Evolutionary conservation across 1,284 basidiomycete genomes (phyloP).

Genomic region (Ceratobasidium sp.): DNA sequence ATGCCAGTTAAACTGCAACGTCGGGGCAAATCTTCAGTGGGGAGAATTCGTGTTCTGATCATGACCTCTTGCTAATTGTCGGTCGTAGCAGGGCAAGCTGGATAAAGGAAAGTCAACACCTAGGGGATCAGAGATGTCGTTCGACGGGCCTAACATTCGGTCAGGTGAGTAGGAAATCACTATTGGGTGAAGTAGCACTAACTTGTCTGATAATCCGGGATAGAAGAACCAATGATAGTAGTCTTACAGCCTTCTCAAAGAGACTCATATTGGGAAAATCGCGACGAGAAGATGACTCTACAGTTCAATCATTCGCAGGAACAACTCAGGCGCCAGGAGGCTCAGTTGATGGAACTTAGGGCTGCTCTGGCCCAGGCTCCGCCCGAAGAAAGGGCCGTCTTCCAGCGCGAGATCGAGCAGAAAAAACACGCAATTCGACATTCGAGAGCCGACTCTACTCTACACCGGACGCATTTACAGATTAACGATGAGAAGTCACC

Average conservation of each 20-base stretch:
- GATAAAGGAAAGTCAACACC: too few relatives aligned
- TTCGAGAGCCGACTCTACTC: constrained; percentile 13
- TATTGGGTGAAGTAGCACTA: background rate
- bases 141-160: too few relatives aligned
- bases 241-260: constrained; percentile 17
- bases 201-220: background rate
- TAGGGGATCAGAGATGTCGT: too few relatives aligned
- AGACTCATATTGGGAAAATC: constrained; percentile 31
- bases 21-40: too few relatives aligned
- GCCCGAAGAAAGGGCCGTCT: background rate
- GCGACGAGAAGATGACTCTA: constrained; percentile 13
- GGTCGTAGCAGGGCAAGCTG: too few relatives aligned
- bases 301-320: constrained; percentile 3
- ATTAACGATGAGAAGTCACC: constrained; percentile 27
- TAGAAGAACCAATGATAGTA: constrained; percentile 24
- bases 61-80: too few relatives aligned
- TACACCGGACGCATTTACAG: constrained; percentile 30
- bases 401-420: constrained; percentile 23
- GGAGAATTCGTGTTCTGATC: too few relatives aligned
- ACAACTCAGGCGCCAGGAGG: background rate
- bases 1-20: too few relatives aligned
- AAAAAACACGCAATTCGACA: constrained; percentile 14
- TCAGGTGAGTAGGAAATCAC: too few relatives aligned
- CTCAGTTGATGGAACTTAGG: background rate
- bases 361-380: constrained; percentile 6